Base-by-base conservation (phyloP, 179 eudicot genomes). In the Camellia oleifera region DNA sequence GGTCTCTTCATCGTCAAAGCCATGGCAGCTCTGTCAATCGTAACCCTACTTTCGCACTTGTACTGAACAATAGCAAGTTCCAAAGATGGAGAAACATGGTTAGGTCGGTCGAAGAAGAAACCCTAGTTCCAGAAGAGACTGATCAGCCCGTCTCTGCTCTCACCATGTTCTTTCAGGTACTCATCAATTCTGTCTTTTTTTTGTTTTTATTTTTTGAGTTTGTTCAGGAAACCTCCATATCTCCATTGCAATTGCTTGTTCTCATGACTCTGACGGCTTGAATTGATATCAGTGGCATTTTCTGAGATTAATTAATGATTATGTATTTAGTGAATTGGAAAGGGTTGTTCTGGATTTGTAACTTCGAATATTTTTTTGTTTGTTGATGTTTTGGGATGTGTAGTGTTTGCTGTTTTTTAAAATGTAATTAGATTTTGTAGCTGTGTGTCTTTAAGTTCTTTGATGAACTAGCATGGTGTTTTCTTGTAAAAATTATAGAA, bases 101-200 rank as follows among this genome's bases (percentile, higher is more conserved):
- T 0, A 79, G 85, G 72, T 69, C 79, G 53, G 77, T 74, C 78
- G 89, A 80, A 65, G 89, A 84, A 56, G 81, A 77, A 56, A 18
- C 81, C 48, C 62, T 45, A 10, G 69, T 66, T 58, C 77, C 80
- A 3, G 87, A 73, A 72, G 81, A 40, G 14, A 40, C 83, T 61
- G 95, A 93, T 15, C 89, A 81, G 84, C 83, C 92, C 20, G 91
- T 95, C 62, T 89, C 97, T 26, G 92, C 93, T 77, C 95, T 95
- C 77, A 82, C 88, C 56, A 92, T 95, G 97, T 87, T 85, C 79
- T 91, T 95, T 85, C 94, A 90, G 98, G 98, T 95, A 23, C 18
- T 75, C 50, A 52, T 11, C 52, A 2, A 54, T 14, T 3, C 5
- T 57, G 7, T 5, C 11, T 0, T 14, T 0, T 14, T 26, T 18